phyloP scores from a whole-genome alignment of 305 asterid species.

The Fraxinus angustifolia region DNA sequence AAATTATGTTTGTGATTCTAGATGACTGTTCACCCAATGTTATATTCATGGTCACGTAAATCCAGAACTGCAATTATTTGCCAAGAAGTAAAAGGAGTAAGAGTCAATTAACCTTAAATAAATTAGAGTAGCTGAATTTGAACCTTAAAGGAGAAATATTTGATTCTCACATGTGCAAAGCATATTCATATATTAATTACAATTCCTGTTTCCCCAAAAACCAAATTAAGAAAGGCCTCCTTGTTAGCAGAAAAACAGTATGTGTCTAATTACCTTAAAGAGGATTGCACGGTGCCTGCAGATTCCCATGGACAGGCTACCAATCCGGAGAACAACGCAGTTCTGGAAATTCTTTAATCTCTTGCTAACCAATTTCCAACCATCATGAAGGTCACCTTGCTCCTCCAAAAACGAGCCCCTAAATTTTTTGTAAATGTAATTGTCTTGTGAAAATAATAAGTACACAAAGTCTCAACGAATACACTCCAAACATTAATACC shows the following conservation, averaged over 20 bases:
- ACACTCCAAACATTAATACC: slow-evolving; percentile 14
- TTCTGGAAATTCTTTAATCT: slow-evolving; percentile 56
- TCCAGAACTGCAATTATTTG: not conserved
- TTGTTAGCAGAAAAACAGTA: not conserved
- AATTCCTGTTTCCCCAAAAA: not conserved
- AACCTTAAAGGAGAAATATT: not conserved
- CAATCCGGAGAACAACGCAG: slow-evolving; percentile 76
- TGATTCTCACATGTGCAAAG: not conserved
- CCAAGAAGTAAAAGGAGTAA: not conserved
- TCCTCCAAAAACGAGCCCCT: slow-evolving; percentile 88
- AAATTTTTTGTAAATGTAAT: slow-evolving; percentile 31
- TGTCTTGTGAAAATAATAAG: slow-evolving; percentile 18
- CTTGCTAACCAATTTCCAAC: slow-evolving; percentile 66
- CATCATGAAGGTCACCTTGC: slow-evolving; percentile 72
- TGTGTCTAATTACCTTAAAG: slow-evolving; percentile 60
- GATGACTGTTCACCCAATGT: not conserved
- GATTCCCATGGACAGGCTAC: slow-evolving; percentile 77
- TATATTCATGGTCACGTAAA: not conserved
- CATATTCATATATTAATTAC: not conserved
- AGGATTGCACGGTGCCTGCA: slow-evolving; percentile 95
- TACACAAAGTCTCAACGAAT: not conserved
- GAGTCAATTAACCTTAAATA: not conserved
- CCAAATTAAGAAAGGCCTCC: not conserved
- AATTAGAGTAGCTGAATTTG: not conserved
- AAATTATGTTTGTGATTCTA: not conserved